Conservation (phyloP, 768 basidiomycete species). For the Kwoniella sp. region DNA sequence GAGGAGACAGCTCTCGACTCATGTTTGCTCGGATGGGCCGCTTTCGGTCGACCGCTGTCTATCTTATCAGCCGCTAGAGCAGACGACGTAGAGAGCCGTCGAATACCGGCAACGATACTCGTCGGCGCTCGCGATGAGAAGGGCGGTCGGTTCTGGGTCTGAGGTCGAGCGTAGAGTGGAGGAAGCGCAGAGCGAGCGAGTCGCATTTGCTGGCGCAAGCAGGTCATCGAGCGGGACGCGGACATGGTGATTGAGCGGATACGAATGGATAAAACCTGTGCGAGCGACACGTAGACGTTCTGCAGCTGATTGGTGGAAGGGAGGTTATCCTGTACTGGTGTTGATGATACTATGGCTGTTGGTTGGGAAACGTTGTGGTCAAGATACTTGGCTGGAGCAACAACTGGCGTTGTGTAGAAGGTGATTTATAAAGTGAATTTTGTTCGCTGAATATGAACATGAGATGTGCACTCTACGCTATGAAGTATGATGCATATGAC, state of each 20-base stretch:
- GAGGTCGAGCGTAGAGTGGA: background rate
- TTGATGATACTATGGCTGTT: no score
- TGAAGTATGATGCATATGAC: background rate
- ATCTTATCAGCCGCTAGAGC: background rate
- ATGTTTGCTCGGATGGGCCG: constrained; percentile 28
- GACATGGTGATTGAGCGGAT: background rate
- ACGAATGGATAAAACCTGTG: no score
- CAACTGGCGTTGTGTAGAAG: no score
- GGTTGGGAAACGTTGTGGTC: no score
- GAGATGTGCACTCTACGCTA: no score
- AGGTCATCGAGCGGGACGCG: background rate
- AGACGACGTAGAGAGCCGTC: background rate
- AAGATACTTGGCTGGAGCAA: no score
- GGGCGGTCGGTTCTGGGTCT: background rate
- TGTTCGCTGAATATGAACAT: no score
- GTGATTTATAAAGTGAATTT: no score
- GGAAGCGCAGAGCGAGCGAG: background rate
- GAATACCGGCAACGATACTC: background rate
- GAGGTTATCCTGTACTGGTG: no score
- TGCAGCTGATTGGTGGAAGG: no score
- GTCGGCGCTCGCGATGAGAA: background rate
- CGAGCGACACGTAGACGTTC: no score
- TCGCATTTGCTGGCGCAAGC: background rate
- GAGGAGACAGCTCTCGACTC: constrained; percentile 18
- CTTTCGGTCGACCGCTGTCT: constrained; percentile 18